These are phyloP conservation scores for Favolaschia claudopus DNA, from an alignment of 768 basidiomycete species.

Conservation along the genomic window DNA sequence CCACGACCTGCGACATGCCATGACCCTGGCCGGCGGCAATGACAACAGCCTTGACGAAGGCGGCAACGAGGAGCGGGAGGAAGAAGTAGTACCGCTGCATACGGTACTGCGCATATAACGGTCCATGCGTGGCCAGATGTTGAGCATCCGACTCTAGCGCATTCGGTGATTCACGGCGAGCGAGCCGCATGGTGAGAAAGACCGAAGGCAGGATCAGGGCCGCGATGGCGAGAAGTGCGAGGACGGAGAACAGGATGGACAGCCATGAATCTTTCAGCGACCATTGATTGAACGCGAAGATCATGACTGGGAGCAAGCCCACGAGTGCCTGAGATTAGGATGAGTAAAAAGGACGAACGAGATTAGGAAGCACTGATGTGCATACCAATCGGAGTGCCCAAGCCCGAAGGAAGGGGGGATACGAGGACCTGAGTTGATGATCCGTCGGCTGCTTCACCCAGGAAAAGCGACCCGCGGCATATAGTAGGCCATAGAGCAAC, in stretches of 20 bases:
- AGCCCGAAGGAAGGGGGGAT: slow-evolving; percentile 55
- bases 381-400: slow-evolving; percentile 77
- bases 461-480: slow-evolving; percentile 38
- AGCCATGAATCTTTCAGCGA: slow-evolving; percentile 90
- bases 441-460: slow-evolving; percentile 26
- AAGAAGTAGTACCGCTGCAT: slow-evolving; percentile 74
- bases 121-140: slow-evolving; percentile 53
- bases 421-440: slow-evolving; percentile 32
- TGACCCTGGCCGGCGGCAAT: slow-evolving; percentile 69
- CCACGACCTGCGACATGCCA: slow-evolving; percentile 73
- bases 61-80: slow-evolving; percentile 59
- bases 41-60: slow-evolving; percentile 74
- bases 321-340: slow-evolving; percentile 60
- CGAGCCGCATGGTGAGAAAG: slow-evolving; percentile 56
- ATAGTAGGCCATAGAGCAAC: slow-evolving; percentile 56
- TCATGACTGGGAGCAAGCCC: slow-evolving; percentile 69
- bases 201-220: slow-evolving; percentile 57
- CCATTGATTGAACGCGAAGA: slow-evolving; percentile 92
- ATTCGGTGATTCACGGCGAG: slow-evolving; percentile 47
- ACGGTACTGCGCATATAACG: slow-evolving; percentile 75
- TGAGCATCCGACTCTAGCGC: slow-evolving; percentile 44
- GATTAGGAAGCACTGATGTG: slow-evolving; percentile 16
- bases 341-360: neutral
- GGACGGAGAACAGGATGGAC: slow-evolving; percentile 78
- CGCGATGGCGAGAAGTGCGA: slow-evolving; percentile 64